These are phyloP conservation scores for Voacanga thouarsii DNA, from an alignment of 257 asterid genomes.

Conservation along the genomic window DNA sequence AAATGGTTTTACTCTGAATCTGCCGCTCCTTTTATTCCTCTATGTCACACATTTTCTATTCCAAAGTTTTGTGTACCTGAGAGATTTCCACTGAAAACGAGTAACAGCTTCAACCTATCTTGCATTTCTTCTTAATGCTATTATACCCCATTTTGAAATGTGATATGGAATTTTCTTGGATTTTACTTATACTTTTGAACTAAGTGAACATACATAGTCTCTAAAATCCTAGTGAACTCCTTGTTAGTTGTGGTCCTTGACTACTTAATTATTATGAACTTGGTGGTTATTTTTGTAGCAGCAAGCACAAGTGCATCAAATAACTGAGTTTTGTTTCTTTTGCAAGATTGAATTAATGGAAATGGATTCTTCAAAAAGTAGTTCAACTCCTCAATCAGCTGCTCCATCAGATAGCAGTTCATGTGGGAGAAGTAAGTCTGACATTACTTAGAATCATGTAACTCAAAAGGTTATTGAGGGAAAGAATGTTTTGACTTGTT, in stretches of 20 bases:
- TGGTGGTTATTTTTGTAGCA: conserved; percentile 29
- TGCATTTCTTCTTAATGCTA: not conserved
- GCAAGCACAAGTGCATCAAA: conserved; percentile 52
- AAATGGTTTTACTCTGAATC: not conserved
- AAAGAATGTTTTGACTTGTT: too few species aligned
- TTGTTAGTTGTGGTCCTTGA: not conserved
- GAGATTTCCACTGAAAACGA: not conserved
- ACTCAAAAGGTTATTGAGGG: too few species aligned
- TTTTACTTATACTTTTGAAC: not conserved
- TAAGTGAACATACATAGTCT: not conserved
- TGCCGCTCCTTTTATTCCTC: not conserved
- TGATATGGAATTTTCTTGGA: not conserved
- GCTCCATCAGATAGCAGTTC: too few species aligned
- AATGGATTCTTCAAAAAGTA: too few species aligned
- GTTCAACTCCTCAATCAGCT: too few species aligned
- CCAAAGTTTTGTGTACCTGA: not conserved
- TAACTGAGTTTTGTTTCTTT: too few species aligned
- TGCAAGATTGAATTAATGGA: too few species aligned
- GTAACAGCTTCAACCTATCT: not conserved
- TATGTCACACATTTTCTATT: not conserved
- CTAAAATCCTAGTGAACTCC: too few species aligned
- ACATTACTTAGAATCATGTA: too few species aligned
- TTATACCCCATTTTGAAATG: not conserved
- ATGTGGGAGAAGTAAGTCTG: too few species aligned
- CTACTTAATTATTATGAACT: not conserved